Base-by-base conservation (phyloP, 768 basidiomycete genomes). In the Rhodotorula diobovata region DNA sequence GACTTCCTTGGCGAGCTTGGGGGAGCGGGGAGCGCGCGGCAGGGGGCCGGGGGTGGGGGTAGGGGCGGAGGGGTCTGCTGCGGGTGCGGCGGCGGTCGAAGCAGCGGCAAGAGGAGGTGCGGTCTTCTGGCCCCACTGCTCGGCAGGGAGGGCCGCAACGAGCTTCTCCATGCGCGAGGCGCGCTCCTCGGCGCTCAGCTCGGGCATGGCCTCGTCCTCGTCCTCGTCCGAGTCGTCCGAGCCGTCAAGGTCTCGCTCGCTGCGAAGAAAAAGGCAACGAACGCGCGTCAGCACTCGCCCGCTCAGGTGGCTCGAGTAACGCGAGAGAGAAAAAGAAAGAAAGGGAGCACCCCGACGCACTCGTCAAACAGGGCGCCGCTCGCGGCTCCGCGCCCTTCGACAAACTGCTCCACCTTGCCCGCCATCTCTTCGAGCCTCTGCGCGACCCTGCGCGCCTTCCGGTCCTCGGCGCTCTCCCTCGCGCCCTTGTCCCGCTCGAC, bases 301-400 rank as follows among this genome's bases (percentile, higher is more conserved):
- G n/a, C n/a, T n/a, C n/a, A n/a, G n/a, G n/a, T 90, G 71, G 60
- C 45, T 32, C 55, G 39, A 20, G 32, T 14, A 25, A 30, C 5
- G 14, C 7, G 7, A 23, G 28, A 41, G 34, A 20, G 14, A 39
- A 16, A 18, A 30, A 50, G 48, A 12, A 28, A 50, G 23, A 51
- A 2, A 53, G 45, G 14, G 23, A 2, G n/a, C n/a, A n/a, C n/a
- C n/a, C n/a, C n/a, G 35, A 83, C 89, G 78, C 81, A 98, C 94
- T 97, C 95, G 64, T 88, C 87, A 77, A 99, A 95, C 72, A 84
- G 81, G 0, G 93, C 96, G 8, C 96, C 96, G 72, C 91, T 89
- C 16, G 96, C 70, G 69, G 90, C 89, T 4, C 96, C 96, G 78
- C 94, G 82, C 5, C 90, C 93, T 75, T 92, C 87, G 4, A 99